Base-by-base conservation (phyloP, 345 rosid genomes). In the Corchorus olitorius region DNA sequence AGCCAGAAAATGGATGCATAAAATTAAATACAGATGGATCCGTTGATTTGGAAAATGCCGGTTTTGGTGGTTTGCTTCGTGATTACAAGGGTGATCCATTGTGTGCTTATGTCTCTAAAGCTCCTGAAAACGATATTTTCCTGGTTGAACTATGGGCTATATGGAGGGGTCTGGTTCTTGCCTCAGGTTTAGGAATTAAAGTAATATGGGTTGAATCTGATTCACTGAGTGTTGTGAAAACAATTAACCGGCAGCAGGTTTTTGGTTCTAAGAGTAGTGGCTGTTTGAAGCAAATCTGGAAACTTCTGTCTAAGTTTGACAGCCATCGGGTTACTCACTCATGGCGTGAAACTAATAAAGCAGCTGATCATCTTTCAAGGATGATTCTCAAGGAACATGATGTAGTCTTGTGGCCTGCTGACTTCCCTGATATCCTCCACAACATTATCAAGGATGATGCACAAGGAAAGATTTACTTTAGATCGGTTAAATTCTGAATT, bases 161-260 rank as follows among this genome's bases (percentile, higher is more conserved):
- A 48, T 84, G 87, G 85, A 84, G 83, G 63, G 83, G 87, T 54
- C 83, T 84, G 39, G 80, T 84, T 72, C 78, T 82, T 64, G 87
- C 87, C 17, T 75, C 50, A 2, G 41, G 68, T 49, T 64, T 84
- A 58, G 78, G 74, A 14, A 72, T 81, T 12, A 68, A 75, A 75
- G 79, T 55, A 27, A 48, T 84, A 70, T 84, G 87, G 85, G 78
- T 84, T 33, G 87, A 84, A 68, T 84, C 87, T 43, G 87, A 84
- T 77, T 79, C 85, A 46, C 1, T 48, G 78, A 77, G 84, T 72
- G 87, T 72, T 13, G 87, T 84, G 76, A 79, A 82, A 35, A 82
- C 85, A 48, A 84, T 84, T 59, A 84, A 79, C 41, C 54, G 62
- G 34, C 65, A 77, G 71, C 87, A 80, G 65, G 58, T 49, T 2